Evolutionary conservation across 805 yeast species (phyloP), one percentile per base, ranked within the genome.

Genomic region (Clavispora vitiphila): DNA sequence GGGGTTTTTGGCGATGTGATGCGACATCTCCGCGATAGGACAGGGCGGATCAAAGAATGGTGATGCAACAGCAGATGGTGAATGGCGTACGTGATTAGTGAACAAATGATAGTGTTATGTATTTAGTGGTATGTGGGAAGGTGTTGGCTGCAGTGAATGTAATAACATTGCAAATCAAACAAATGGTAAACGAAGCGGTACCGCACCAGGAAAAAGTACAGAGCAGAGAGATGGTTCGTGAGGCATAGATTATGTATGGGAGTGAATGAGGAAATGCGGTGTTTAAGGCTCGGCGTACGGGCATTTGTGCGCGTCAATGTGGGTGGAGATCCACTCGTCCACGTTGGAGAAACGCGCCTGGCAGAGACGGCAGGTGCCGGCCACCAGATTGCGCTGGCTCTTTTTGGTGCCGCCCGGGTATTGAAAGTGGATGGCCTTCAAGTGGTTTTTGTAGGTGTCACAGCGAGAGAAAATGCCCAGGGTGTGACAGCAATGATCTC

Each of bases 371-470:
- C 97, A 90, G 42, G 69, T 69, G 7, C 97, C 97, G 16, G 72
- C 61, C 32, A 81, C 86, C 39, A 77, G 74, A 16, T 64, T 61
- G 48, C 97, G 74, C 53, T 86, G 84, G 46, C 77, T 80, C 62
- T 88, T 87, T 57, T 81, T 78, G 3, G 96, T 88, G 6, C 96
- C 96, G 30, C 76, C 75, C 5, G 96, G 96, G 61, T 89, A 89
- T 49, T 78, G 83, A 60, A 89, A 89, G 58, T 89, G 97, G 47
- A 89, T 74, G 2, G 96, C 95, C 60, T 86, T 86, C 47, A 89
- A 69, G 63, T 89, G 97, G 63, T 89, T 89, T 57, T 89, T 89
- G 65, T 79, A 89, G 4, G 97, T 89, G 58, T 89, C 97, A 59
- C 96, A 85, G 38, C 97, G 73, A 10, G 89, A 80, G 55, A 89